These are phyloP conservation scores for Euphorbia celastroides DNA, from an alignment of 441 rosid species.

Conservation along the genomic window DNA sequence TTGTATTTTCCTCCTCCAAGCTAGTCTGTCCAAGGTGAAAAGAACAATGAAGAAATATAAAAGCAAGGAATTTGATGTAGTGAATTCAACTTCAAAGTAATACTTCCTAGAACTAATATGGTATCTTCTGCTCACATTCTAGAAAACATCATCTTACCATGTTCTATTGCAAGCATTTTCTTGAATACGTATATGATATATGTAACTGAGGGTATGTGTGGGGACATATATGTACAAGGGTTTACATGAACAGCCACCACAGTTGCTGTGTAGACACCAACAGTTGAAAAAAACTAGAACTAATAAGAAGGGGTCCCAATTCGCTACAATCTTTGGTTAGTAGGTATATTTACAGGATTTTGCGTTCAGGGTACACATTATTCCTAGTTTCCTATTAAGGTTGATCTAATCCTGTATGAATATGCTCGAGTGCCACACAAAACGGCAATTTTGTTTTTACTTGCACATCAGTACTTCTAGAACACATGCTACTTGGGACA, in stretches of 20 bases:
- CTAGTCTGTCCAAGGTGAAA: slow-evolving; percentile 42
- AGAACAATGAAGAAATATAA: slow-evolving; percentile 1
- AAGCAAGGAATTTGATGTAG: slow-evolving; percentile 8
- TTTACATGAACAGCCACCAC: neutral
- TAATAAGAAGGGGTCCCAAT: neutral
- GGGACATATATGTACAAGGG: neutral
- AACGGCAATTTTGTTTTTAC: neutral
- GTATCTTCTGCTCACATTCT: neutral
- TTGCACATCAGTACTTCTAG: neutral
- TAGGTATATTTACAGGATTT: neutral
- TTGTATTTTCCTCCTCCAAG: slow-evolving; percentile 59
- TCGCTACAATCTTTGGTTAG: neutral
- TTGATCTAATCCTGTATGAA: neutral
- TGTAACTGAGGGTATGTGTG: neutral
- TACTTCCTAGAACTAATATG: neutral
- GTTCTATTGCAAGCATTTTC: neutral
- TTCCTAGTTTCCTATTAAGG: neutral
- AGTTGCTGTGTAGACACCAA: neutral
- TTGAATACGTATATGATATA: neutral
- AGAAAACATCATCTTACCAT: neutral
- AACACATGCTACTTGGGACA: neutral
- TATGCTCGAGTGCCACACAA: neutral
- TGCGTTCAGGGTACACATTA: neutral
- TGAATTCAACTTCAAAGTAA: neutral
- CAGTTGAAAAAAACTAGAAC: neutral